Conservation (phyloP, 2,329 filamentous ascomycete genomes). For the Neofusicoccum sp. region DNA sequence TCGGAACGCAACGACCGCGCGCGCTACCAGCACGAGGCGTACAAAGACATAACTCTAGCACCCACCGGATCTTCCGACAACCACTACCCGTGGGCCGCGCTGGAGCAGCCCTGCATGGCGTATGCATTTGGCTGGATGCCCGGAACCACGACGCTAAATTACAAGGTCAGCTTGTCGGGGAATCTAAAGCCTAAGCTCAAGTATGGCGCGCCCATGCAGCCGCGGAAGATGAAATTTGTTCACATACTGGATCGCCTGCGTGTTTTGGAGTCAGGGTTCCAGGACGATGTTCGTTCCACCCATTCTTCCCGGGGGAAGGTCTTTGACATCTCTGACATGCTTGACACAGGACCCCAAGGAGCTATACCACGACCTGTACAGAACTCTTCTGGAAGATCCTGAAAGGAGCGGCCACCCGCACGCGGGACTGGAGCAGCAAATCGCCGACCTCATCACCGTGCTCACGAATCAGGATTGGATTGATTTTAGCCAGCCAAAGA, state of each 20-base stretch:
- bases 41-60: slow-evolving; percentile 38
- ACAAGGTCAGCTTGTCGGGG: slow-evolving; percentile 63
- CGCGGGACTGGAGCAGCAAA: slow-evolving; percentile 65
- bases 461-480: slow-evolving; percentile 70
- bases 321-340: slow-evolving; percentile 23
- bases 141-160: slow-evolving; percentile 70
- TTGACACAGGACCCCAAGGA: slow-evolving; percentile 41
- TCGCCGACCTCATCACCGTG: slow-evolving; percentile 68
- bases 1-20: slow-evolving; percentile 39
- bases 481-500: slow-evolving; percentile 67
- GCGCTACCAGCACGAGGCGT: slow-evolving; percentile 34
- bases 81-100: slow-evolving; percentile 62
- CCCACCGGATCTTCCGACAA: slow-evolving; percentile 35
- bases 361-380: slow-evolving; percentile 62
- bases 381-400: slow-evolving; percentile 64
- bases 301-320: background rate
- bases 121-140: slow-evolving; percentile 65
- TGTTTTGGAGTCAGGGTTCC: slow-evolving; percentile 40
- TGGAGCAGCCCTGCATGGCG: slow-evolving; percentile 71
- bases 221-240: slow-evolving; percentile 60
- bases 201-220: slow-evolving; percentile 57
- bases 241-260: slow-evolving; percentile 45
- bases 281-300: slow-evolving; percentile 41
- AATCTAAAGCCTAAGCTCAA: slow-evolving; percentile 55
- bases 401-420: slow-evolving; percentile 59